Base-by-base conservation (phyloP, 306 rosid species). In the Cucurbita ficifolia region DNA sequence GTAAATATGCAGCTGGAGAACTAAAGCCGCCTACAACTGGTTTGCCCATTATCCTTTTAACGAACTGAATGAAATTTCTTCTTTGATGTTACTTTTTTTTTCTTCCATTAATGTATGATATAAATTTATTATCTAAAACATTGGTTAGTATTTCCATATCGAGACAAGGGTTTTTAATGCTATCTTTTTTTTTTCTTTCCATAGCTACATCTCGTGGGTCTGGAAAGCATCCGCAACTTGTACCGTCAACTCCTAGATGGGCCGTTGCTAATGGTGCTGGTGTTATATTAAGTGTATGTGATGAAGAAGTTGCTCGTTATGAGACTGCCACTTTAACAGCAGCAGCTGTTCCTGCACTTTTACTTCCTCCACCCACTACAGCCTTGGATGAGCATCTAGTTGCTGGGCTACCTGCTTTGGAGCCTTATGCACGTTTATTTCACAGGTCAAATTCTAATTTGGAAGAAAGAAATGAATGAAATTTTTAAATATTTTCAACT, bases 261-360 rank as follows among this genome's bases (percentile, higher is more conserved):
- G 99, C 99, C 5, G 99, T 94, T 74, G 99, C 99, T 53, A 94
- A 91, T 82, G 99, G 99, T 50, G 99, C 99, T 76, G 99, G 99
- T 75, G 99, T 94, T 49, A 94, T 94, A 85, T 79, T 94, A 80
- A 94, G 99, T 73, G 99, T 94, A n/a, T 94, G 99, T 67, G 99
- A 94, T 22, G 99, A 94, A 81, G 99, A 94, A 89, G 97, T 94
- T 78, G 87, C 89, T 78, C 97, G 96, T 46, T 82, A 94, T 83
- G 99, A 94, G 71, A 94, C 99, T 83, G 99, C 95, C 82, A 89
- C 90, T 79, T 87, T 94, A 81, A 94, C 99, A 21, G 99, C 97
- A 29, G 97, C 84, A 16, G 97, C 99, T 73, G 99, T 94, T 70
- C 99, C 99, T 67, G 92, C 99, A 12, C 96, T 94, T 81, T 81